Conservation (phyloP, 805 yeast species). For the Candida nonsorbophila region DNA sequence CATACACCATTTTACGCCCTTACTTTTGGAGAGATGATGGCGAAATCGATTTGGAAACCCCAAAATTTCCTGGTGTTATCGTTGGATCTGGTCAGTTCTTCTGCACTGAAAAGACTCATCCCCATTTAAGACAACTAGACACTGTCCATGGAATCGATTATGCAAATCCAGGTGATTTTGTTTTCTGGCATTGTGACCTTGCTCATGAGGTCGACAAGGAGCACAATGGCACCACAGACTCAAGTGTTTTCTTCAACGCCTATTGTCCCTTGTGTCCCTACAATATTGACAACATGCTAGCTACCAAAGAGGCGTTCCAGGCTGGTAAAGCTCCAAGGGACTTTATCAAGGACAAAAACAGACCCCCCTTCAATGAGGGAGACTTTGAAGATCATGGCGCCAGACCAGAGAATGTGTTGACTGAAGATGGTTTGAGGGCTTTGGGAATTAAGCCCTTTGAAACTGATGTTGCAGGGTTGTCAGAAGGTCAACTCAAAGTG, state of each 20-base stretch:
- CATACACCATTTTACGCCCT: slow-evolving; percentile 36
- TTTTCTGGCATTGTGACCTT: slow-evolving; percentile 40
- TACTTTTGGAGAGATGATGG: slow-evolving; percentile 25
- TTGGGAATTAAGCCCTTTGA: slow-evolving; percentile 22
- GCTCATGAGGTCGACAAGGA: slow-evolving; percentile 36
- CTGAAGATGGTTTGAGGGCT: slow-evolving; percentile 16
- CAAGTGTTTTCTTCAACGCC: slow-evolving; percentile 35
- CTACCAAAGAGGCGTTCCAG: slow-evolving; percentile 5
- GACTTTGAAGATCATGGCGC: slow-evolving; percentile 17
- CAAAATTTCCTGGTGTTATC: slow-evolving; percentile 33
- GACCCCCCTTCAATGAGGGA: slow-evolving; percentile 2
- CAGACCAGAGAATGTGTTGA: slow-evolving; percentile 7
- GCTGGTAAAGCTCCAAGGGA: slow-evolving; percentile 10
- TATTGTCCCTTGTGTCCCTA: slow-evolving; percentile 24
- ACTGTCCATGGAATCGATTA: slow-evolving; percentile 30
- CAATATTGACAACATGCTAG: slow-evolving; percentile 9
- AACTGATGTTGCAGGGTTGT: slow-evolving; percentile 12
- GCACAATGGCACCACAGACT: slow-evolving; percentile 26
- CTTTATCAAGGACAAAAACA: slow-evolving; percentile 3
- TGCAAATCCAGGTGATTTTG: slow-evolving; percentile 38
- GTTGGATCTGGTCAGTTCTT: slow-evolving; percentile 33
- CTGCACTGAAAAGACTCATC: slow-evolving; percentile 19
- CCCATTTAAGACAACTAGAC: slow-evolving; percentile 26
- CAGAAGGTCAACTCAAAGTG: slow-evolving; percentile 18
- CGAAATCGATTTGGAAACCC: slow-evolving; percentile 22